phyloP scores from a whole-genome alignment of 2,329 filamentous ascomycete genomes.

The Ascosphaera aggregata region DNA sequence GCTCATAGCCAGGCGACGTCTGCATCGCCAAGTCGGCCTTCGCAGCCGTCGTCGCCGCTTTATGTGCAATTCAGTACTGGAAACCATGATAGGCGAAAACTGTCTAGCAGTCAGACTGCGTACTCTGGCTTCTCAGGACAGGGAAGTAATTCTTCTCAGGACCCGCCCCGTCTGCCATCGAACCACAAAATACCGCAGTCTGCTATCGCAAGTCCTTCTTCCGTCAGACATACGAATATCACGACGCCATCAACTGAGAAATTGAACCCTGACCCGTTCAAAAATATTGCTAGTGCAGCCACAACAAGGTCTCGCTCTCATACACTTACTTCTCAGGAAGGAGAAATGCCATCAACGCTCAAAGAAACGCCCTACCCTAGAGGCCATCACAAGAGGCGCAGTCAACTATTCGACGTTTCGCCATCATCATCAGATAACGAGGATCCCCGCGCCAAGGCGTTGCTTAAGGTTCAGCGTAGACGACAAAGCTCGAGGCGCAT shows the following conservation, averaged over 20 bases:
- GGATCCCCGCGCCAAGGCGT: conserved; percentile 69
- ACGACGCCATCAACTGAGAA: conserved; percentile 35
- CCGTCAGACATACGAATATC: conserved; percentile 21
- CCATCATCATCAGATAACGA: conserved; percentile 96
- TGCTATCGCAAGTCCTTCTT: conserved; percentile 30
- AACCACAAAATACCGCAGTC: conserved; percentile 22
- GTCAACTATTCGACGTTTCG: conserved; percentile 88
- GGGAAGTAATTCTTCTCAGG: conserved; percentile 29
- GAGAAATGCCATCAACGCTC: conserved; percentile 47
- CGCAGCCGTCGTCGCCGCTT: conserved; percentile 69
- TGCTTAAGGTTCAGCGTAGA: conserved; percentile 76
- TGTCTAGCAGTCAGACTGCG: conserved; percentile 26
- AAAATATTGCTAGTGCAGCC: neutral
- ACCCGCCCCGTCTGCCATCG: conserved; percentile 37
- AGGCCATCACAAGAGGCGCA: conserved; percentile 65
- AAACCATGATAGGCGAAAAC: conserved; percentile 65
- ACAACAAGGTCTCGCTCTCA: conserved; percentile 56
- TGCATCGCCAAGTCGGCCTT: conserved; percentile 72
- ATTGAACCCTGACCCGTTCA: conserved; percentile 16
- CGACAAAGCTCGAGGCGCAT: conserved; percentile 89
- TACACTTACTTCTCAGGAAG: conserved; percentile 85
- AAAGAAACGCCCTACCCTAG: conserved; percentile 34
- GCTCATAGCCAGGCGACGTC: conserved; percentile 55
- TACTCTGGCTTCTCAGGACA: neutral
- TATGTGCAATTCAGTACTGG: conserved; percentile 89